Base-by-base conservation (phyloP, 139 green algal genomes). In the Pleodorina starrii region DNA sequence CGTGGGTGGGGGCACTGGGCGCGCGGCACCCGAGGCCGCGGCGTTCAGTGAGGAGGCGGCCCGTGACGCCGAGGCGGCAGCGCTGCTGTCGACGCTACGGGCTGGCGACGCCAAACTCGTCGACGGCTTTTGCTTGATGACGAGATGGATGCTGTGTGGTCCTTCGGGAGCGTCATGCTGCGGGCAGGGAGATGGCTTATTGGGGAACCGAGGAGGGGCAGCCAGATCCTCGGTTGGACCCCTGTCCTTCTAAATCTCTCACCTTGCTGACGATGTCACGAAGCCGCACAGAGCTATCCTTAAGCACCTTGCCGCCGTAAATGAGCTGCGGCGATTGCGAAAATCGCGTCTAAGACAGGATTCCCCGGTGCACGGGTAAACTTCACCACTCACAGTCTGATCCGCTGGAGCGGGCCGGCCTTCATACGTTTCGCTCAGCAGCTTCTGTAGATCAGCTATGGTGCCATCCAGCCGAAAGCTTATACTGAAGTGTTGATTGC, bases 261-360 rank as follows among this genome's bases (percentile, higher is more conserved):
- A 93, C 90, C 90, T 91, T 88, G 72, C 69, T 86, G 7, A 94
- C 43, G 17, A 94, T 59, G 19, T 93, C 86, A 16, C 66, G 60
- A 2, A 94, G 44, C 4, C 29, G 44, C 1, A 89, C 7, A 0
- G 5, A 69, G 3, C 69, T 35, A 72, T 95, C 88, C 81, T 94
- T 95, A 1, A 97, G 87, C 23, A 97, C 95, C 72, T 92, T 94
- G 38, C 95, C 95, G 3, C 72, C 95, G 75, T 95, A 96, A 0
- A 97, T 95, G 19, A 96, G 76, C 94, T 97, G 94, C 78, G 17
- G 2, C 48, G 43, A 72, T 23, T 3, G 46, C 19, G 23, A 54
- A 38, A 57, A 42, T 19, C 57, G 11, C 40, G 25, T 38, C 40
- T 5, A 46, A 4, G 10, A 5, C 14, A n/a, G 5, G 19, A 80